phyloP scores from a whole-genome alignment of 129 eudicot species.

The Lonicera japonica region DNA sequence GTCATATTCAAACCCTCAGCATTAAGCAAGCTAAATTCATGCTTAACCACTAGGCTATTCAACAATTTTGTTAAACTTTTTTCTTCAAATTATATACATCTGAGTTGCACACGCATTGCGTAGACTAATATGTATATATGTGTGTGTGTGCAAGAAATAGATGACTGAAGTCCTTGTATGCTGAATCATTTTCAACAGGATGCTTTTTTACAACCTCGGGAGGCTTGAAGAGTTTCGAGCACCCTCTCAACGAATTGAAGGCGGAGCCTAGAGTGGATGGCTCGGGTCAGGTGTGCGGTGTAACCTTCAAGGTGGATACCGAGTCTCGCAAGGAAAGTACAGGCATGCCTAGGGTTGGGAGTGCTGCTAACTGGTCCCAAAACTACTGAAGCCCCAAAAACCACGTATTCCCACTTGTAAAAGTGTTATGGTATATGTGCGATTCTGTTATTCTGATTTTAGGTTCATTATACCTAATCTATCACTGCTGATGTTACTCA shows the following conservation, averaged over 20 bases:
- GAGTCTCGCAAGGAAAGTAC: slow-evolving; percentile 45
- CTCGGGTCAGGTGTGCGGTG: slow-evolving; percentile 85
- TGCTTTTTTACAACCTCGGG: slow-evolving; percentile 93
- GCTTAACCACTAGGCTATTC: no score
- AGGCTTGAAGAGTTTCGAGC: slow-evolving; percentile 91
- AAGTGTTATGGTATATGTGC: neutral
- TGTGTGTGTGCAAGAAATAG: no score
- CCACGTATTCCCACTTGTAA: neutral
- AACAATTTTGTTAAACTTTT: no score
- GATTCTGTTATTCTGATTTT: no score
- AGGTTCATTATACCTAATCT: neutral
- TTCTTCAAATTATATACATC: no score
- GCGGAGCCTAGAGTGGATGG: slow-evolving; percentile 96
- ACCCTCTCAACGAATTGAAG: slow-evolving; percentile 81
- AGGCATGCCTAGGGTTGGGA: slow-evolving; percentile 89
- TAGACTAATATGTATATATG: no score
- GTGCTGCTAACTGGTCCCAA: slow-evolving; percentile 95
- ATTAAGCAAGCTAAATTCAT: no score
- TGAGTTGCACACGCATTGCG: no score
- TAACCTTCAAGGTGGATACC: slow-evolving; percentile 76
- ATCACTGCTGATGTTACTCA: neutral
- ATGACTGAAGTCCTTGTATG: no score
- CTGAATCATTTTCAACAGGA: slow-evolving; percentile 31
- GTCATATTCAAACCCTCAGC: no score
- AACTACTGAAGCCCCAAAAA: slow-evolving; percentile 27